Evolutionary conservation across 305 asterid species (phyloP), one percentile per base, ranked within the genome.

Genomic region (Fraxinus nigra): DNA sequence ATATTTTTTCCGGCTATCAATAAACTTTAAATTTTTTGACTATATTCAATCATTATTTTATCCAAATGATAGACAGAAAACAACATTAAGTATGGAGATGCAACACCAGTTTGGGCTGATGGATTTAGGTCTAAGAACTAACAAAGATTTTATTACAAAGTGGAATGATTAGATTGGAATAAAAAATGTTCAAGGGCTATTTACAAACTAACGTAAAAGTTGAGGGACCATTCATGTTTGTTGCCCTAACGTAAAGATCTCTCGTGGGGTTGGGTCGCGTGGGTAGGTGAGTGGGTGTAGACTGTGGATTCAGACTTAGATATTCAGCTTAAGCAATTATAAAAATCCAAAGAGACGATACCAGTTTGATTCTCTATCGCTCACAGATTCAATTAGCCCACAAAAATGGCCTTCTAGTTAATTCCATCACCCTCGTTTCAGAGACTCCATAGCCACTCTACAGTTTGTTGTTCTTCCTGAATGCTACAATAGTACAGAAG

Each of bases 361-460:
- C 14, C 85, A 28, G 22, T 78, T 54, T 32, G 80, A 59, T 51
- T 70, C 51, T 51, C 63, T 24, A 75, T 48, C 61, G 4, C 61
- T 0, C 59, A 0, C 59, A 48, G 88, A 89, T 89, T 89, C 84
- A 85, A 80, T 86, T 85, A 81, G 78, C 61, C 77, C 79, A 75
- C 65, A 43, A 75, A 82, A 65, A 61, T 69, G 79, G 72, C 72
- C 70, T 28, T 81, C 87, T 83, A 81, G 87, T 83, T 83, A 59
- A 56, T 83, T 81, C 85, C 87, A 74, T 88, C 89, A 82, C 81
- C 76, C 76, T 72, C 22, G 0, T 51, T 51, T 16, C 16, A 51
- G 61, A 84, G 59, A 78, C 20, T 37, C 61, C 18, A 13, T 2
- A 67, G 75, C 75, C 72, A 3, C 67, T 43, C 43, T 40, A 16